Evolutionary conservation across 192 early-diverging fungal genomes (phyloP).

Genomic region (Linnemannia hyalina): DNA sequence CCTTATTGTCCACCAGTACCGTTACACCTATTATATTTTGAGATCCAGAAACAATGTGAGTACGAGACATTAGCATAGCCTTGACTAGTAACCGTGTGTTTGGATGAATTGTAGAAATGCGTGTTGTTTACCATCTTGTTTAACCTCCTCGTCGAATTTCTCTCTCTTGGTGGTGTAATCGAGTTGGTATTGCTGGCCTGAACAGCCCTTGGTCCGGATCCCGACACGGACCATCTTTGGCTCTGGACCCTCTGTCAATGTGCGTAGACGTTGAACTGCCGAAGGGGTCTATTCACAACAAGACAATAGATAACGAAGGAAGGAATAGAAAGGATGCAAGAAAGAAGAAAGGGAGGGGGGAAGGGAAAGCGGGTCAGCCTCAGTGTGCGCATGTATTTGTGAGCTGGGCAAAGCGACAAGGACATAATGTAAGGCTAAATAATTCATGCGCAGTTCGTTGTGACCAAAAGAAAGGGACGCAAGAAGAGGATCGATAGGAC

Average conservation of each 20-base stretch:
- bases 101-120: no score
- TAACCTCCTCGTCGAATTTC: conserved; percentile 92
- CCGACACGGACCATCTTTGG: conserved; percentile 82
- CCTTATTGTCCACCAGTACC: conserved; percentile 96
- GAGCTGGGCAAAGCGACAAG: no score
- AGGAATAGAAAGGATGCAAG: not conserved
- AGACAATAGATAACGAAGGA: not conserved
- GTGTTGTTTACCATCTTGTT: conserved; percentile 84
- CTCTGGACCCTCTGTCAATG: conserved; percentile 69
- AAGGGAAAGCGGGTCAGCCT: not conserved
- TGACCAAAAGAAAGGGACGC: not conserved
- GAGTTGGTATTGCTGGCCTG: conserved; percentile 88
- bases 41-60: not conserved
- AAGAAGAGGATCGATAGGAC: not conserved
- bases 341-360: not conserved
- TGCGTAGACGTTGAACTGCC: conserved; percentile 77
- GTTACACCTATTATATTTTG: conserved; percentile 75
- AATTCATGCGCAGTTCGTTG: no score
- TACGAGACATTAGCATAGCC: not conserved
- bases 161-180: conserved; percentile 82
- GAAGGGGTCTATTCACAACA: conserved; percentile 73
- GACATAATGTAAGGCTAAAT: no score
- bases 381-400: no score
- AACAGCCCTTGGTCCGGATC: conserved; percentile 96
- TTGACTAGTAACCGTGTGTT: not conserved